phyloP scores from a whole-genome alignment of 106 monocot species.

The Dioscorea dumetorum region DNA sequence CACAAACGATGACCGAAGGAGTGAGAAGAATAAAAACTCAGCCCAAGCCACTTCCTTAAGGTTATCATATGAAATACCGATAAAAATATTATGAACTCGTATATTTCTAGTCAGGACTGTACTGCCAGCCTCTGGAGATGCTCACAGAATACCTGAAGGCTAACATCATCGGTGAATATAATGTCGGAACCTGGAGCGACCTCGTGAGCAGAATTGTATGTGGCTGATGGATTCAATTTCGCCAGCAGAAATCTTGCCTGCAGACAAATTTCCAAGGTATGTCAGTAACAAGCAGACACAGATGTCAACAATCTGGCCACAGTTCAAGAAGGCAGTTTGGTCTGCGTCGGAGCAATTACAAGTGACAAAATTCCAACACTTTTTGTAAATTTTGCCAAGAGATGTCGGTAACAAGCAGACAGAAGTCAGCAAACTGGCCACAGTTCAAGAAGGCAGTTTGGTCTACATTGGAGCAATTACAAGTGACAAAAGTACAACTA shows the following conservation, averaged over 20 bases:
- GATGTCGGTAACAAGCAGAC: too few relatives aligned
- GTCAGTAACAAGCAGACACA: too few relatives aligned
- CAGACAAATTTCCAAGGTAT: not conserved
- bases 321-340: too few relatives aligned
- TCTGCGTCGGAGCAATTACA: too few relatives aligned
- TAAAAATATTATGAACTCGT: not conserved
- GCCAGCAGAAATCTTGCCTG: constrained; percentile 98
- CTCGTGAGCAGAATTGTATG: constrained; percentile 77
- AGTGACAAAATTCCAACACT: too few relatives aligned
- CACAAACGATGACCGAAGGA: not conserved
- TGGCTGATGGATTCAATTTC: constrained; percentile 92
- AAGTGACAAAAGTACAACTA: too few relatives aligned
- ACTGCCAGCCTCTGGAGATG: constrained; percentile 92
- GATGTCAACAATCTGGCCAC: too few relatives aligned
- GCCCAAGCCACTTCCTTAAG: not conserved
- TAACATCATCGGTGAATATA: constrained; percentile 96
- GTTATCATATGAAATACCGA: not conserved
- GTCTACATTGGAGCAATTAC: too few relatives aligned
- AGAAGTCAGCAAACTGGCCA: too few relatives aligned
- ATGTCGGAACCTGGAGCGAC: constrained; percentile 80
- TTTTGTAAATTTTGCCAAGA: not conserved
- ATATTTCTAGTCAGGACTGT: constrained; percentile 51
- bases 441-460: too few relatives aligned
- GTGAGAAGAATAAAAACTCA: not conserved
- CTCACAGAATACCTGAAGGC: constrained; percentile 95